Evolutionary conservation across 2,329 filamentous ascomycete species (phyloP), one percentile per base, ranked within the genome.

Genomic region (Aspergillus chevalieri): DNA sequence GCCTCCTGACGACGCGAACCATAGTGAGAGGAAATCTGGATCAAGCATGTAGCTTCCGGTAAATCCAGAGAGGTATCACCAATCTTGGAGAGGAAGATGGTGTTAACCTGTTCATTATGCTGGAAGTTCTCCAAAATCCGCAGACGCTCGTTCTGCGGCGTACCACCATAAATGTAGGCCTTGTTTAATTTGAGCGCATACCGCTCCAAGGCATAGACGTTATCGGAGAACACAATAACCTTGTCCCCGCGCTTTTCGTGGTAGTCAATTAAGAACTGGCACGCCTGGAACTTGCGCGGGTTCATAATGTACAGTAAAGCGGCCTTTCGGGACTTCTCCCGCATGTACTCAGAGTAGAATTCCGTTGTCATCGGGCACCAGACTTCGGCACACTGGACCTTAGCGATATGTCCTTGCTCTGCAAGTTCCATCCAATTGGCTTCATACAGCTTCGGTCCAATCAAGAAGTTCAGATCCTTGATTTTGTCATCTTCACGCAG

Each of bases 331-430:
- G 82, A 82, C 10, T 83, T 84, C 53, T 82, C 81, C 48, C 81
- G 78, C 52, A 97, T 80, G 71, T 97, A 98, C 67, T 97, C 89
- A 15, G 89, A 86, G 68, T 96, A 97, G 66, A 98, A 98, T 60
- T 98, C 93, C 0, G 91, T 93, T 0, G 93, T 95, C 93, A 98
- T 98, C 2, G 92, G 90, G 65, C 93, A 98, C 93, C 93, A 98
- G 6, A 98, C 93, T 70, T 98, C 93, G 12, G 93, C 93, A 68
- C 93, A 98, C 69, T 98, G 93, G 2, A 98, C 93, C 58, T 89
- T 86, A 33, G 93, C 93, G 67, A 98, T 98, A 65, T 96, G 91
- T 0, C 93, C 93, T 70, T 96, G 90, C 63, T 96, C 89, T 1
- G 92, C 93, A 38, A 98, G 80, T 68, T 98, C 93, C 84, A 97